Conservation (phyloP, 2,329 filamentous ascomycete genomes). For the Aspergillus carbonarius region DNA sequence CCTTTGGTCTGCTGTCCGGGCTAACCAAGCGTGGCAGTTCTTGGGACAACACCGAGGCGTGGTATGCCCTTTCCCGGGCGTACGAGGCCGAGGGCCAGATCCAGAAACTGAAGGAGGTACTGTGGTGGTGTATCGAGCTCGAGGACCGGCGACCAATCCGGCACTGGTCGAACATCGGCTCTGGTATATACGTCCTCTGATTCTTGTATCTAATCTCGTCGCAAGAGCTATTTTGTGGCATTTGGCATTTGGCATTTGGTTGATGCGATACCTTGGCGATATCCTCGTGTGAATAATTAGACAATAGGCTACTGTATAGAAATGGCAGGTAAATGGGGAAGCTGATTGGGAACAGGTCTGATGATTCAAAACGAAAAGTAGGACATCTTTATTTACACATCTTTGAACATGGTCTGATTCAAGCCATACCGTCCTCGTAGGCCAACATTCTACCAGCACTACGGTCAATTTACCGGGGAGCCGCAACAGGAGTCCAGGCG, state of each 20-base stretch:
- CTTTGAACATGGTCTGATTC: slow-evolving; percentile 12
- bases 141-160: slow-evolving; percentile 81
- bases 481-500: slow-evolving; percentile 38
- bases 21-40: slow-evolving; percentile 81
- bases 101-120: slow-evolving; percentile 84
- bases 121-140: slow-evolving; percentile 97
- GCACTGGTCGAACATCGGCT: slow-evolving; percentile 70
- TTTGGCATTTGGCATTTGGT: slow-evolving; percentile 13
- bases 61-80: slow-evolving; percentile 82
- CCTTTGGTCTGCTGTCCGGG: slow-evolving; percentile 76
- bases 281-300: slow-evolving; percentile 15
- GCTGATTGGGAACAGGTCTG: slow-evolving; percentile 15
- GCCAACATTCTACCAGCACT: not conserved
- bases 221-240: slow-evolving; percentile 8
- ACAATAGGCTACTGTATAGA: slow-evolving; percentile 7
- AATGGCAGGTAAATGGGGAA: slow-evolving; percentile 1
- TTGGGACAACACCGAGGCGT: slow-evolving; percentile 92
- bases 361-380: slow-evolving; percentile 26
- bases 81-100: slow-evolving; percentile 83
- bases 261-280: slow-evolving; percentile 30
- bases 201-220: not conserved
- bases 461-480: slow-evolving; percentile 31
- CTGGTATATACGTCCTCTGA: slow-evolving; percentile 65
- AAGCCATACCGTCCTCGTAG: not conserved
- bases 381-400: slow-evolving; percentile 40